Evolutionary conservation across 2,329 filamentous ascomycete genomes (phyloP).

Genomic region (Furcasterigmium sp.): DNA sequence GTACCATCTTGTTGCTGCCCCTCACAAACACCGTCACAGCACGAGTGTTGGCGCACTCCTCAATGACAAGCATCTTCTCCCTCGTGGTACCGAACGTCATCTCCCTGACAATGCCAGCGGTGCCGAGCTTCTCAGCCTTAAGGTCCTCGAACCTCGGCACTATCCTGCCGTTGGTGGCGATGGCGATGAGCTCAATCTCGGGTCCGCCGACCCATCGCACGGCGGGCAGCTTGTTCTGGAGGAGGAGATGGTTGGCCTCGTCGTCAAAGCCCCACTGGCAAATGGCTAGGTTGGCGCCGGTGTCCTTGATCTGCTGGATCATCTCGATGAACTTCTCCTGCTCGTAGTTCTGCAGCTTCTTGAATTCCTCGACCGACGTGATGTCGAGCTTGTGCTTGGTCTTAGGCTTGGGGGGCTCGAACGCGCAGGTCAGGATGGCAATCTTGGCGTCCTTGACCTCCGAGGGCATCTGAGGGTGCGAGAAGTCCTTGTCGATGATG

Average conservation of each 20-base stretch:
- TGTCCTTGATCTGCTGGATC: slow-evolving; percentile 97
- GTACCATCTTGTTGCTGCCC: slow-evolving; percentile 98
- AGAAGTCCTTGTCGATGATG: slow-evolving; percentile 99
- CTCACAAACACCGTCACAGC: slow-evolving; percentile 95
- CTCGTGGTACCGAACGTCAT: slow-evolving; percentile 96
- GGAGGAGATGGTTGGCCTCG: slow-evolving; percentile 93
- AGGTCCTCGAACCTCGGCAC: slow-evolving; percentile 96
- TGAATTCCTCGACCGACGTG: slow-evolving; percentile 94
- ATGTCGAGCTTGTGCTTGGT: slow-evolving; percentile 99
- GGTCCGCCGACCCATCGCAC: slow-evolving; percentile 97
- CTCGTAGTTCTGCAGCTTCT: slow-evolving; percentile 94
- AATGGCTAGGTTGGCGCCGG: slow-evolving; percentile 93
- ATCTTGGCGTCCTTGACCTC: slow-evolving; percentile 95
- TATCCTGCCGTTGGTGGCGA: slow-evolving; percentile 96
- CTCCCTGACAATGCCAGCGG: slow-evolving; percentile 83
- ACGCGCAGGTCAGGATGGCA: slow-evolving; percentile 94
- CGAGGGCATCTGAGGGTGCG: slow-evolving; percentile 96
- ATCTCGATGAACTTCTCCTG: slow-evolving; percentile 96
- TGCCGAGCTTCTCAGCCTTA: slow-evolving; percentile 83
- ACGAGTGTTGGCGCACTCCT: slow-evolving; percentile 96
- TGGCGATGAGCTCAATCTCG: slow-evolving; percentile 97
- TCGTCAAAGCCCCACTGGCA: slow-evolving; percentile 99
- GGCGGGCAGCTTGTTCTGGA: slow-evolving; percentile 93
- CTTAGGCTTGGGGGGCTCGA: slow-evolving; percentile 98
- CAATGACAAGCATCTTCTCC: slow-evolving; percentile 99